These are phyloP conservation scores for Claviceps purpurea DNA, from an alignment of 2,329 filamentous ascomycete species.

Conservation along the genomic window DNA sequence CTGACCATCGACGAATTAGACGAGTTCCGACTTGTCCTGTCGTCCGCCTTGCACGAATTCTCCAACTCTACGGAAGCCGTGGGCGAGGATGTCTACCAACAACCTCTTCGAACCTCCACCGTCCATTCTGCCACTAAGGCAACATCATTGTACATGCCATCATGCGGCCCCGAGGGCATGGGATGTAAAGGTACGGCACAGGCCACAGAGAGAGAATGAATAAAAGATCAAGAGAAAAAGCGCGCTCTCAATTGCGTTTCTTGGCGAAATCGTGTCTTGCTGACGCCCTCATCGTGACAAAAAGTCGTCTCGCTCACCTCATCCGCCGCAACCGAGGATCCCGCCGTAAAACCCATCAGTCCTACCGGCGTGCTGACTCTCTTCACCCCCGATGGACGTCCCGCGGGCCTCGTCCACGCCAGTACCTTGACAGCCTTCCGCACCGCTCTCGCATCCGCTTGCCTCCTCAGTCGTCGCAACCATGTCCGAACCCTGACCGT, in stretches of 20 bases:
- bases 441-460: conserved; percentile 59
- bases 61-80: conserved; percentile 39
- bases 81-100: conserved; percentile 33
- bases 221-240: no score
- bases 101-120: conserved; percentile 39
- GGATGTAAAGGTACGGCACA: conserved; percentile 47
- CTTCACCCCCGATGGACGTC: conserved; percentile 46
- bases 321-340: conserved; percentile 17
- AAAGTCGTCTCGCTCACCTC: conserved; percentile 48
- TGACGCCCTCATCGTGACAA: conserved; percentile 12
- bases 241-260: neutral
- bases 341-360: conserved; percentile 22
- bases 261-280: neutral
- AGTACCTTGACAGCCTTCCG: conserved; percentile 67
- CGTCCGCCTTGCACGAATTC: conserved; percentile 45
- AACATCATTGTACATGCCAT: conserved; percentile 64
- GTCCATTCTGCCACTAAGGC: conserved; percentile 33
- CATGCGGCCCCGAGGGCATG: conserved; percentile 47
- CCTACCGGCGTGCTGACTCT: conserved; percentile 58
- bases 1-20: conserved; percentile 40
- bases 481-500: conserved; percentile 65
- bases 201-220: neutral
- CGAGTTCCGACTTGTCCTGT: conserved; percentile 34
- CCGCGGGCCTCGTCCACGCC: conserved; percentile 58
- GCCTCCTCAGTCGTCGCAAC: conserved; percentile 50